Evolutionary conservation across 2,329 filamentous ascomycete species (phyloP).

Genomic region (Verticillium albo-atrum): DNA sequence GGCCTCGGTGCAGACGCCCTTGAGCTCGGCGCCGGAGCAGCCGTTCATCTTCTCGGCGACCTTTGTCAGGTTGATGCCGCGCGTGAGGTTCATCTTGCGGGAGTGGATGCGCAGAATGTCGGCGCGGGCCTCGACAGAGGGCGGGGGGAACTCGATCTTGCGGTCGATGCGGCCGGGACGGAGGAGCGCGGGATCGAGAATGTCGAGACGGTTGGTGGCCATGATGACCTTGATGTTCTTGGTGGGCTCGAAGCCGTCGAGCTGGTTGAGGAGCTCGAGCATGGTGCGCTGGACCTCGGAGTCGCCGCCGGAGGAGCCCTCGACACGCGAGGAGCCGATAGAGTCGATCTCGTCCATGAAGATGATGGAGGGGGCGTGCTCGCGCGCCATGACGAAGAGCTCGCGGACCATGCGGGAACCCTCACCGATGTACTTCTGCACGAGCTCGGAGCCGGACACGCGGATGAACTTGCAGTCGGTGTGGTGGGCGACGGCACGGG

Average conservation of each 20-base stretch:
- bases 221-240: conserved; percentile 99
- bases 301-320: conserved; percentile 91
- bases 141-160: conserved; percentile 98
- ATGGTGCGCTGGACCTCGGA: conserved; percentile 98
- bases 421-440: conserved; percentile 99
- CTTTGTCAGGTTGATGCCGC: conserved; percentile 96
- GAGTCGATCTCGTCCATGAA: conserved; percentile 99
- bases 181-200: conserved; percentile 89
- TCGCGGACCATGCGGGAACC: conserved; percentile 98
- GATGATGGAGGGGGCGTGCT: conserved; percentile 97
- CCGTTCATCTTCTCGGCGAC: conserved; percentile 99
- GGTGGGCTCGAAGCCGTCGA: conserved; percentile 97
- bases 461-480: conserved; percentile 99
- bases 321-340: conserved; percentile 94
- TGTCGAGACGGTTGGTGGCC: conserved; percentile 97
- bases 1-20: conserved; percentile 97
- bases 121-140: conserved; percentile 90
- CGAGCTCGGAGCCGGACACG: conserved; percentile 90
- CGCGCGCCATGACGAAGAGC: conserved; percentile 97
- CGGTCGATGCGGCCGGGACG: conserved; percentile 96
- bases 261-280: conserved; percentile 95
- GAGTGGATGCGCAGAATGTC: conserved; percentile 98
- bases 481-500: conserved; percentile 94
- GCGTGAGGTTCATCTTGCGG: conserved; percentile 96
- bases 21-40: conserved; percentile 93